These are phyloP conservation scores for Phytophthora pseudosyringae DNA, from an alignment of 352 stramenopile species.

Conservation along the genomic window DNA sequence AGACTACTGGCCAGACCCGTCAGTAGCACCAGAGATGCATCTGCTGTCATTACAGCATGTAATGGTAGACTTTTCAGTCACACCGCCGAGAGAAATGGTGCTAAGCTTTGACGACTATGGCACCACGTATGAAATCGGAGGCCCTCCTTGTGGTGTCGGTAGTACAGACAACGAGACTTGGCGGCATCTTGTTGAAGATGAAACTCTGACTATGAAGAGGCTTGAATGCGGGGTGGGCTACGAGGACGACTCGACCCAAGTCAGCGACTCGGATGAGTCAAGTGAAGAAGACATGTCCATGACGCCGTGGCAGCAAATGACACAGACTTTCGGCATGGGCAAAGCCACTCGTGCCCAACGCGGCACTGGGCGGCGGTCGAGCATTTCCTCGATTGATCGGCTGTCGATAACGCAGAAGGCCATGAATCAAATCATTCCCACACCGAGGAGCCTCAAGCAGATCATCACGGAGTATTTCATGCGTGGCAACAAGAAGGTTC, in stretches of 20 bases:
- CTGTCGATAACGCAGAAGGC: constrained; percentile 59
- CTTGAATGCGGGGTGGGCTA: constrained; percentile 80
- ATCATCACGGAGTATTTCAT: constrained; percentile 67
- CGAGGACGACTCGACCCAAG: constrained; percentile 82
- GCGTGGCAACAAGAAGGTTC: constrained; percentile 74
- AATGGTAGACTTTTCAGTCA: constrained; percentile 62
- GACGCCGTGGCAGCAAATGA: constrained; percentile 89
- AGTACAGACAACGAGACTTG: constrained; percentile 23
- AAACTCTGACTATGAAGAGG: constrained; percentile 61
- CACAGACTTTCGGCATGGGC: constrained; percentile 81
- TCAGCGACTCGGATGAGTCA: constrained; percentile 82
- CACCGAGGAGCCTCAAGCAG: constrained; percentile 66
- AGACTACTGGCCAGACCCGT: constrained; percentile 5
- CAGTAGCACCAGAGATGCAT: constrained; percentile 17
- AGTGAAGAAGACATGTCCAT: constrained; percentile 81
- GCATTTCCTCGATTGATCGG: constrained; percentile 66
- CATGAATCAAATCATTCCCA: constrained; percentile 55
- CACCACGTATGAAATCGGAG: constrained; percentile 3
- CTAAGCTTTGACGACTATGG: constrained; percentile 34
- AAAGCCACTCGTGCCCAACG: constrained; percentile 39
- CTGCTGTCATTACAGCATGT: constrained; percentile 33
- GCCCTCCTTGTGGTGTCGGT: neutral
- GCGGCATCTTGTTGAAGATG: constrained; percentile 45
- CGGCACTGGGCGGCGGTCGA: constrained; percentile 52
- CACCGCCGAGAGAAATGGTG: constrained; percentile 41